Base-by-base conservation (phyloP, 2,329 filamentous ascomycete species). In the Ilyonectria destructans region DNA sequence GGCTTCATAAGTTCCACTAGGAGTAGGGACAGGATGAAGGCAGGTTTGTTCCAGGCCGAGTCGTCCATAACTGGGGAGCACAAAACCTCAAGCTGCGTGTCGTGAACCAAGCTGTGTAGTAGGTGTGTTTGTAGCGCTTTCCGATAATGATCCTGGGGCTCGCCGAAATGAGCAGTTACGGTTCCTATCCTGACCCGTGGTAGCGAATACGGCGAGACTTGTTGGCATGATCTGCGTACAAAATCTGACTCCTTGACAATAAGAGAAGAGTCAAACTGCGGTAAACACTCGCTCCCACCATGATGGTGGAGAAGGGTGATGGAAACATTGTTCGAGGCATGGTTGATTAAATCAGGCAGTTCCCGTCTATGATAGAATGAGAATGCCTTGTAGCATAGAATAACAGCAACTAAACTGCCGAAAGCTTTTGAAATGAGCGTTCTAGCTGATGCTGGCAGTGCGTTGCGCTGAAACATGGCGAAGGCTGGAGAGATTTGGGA, bases 1-100 rank as follows among this genome's bases (percentile, higher is more conserved):
- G 54, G 31, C 54, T 56, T 56, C 54, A 56, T 56, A 35, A 56
- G 43, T 29, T 56, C 54, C n/a, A 43, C 35, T 8, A 56, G 35
- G 12, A 56, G 54, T 7, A 56, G 3, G 43, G 33, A 26, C 12
- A 56, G 43, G 35, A 56, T 29, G 17, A 56, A 56, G 35, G 54
- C 54, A 23, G 54, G 54, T 43, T 56, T 56, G 26, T 56, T 56
- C 54, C 54, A 56, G 19, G 26, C 23, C 19, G n/a, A 26, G 35
- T 56, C 54, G 33, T 26, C 26, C 26, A 56, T 17, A 43, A 56
- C 21, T 23, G 33, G 12, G n/a, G 54, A 56, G 26, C 54, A 56
- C 54, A 56, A 29, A 4, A 56, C 33, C 29, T 43, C 54, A 26
- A 56, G 35, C n/a, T 6, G 54, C 19, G 35, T 56, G 15, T 56